These are phyloP conservation scores for Takakia lepidozioides DNA, from an alignment of 225 moss, liverwort and hornwort species.

Conservation along the genomic window DNA sequence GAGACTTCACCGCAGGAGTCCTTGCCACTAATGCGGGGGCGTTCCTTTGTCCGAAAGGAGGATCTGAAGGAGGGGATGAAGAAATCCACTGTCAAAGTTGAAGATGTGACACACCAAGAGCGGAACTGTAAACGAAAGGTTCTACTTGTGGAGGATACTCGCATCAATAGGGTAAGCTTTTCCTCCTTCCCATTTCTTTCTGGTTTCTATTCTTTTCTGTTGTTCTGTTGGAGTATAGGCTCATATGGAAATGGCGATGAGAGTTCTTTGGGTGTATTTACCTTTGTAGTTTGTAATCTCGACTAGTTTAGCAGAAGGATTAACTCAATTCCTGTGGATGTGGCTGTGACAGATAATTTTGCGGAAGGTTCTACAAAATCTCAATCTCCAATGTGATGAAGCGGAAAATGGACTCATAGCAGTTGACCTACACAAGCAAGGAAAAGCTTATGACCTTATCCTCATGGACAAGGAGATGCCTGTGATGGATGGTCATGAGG, in stretches of 20 bases:
- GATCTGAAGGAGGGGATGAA: constrained; percentile 7
- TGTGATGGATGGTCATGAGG: constrained; percentile 27
- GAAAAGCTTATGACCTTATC: constrained; percentile 19
- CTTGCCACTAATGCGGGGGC: neutral
- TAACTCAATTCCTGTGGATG: too few relatives aligned
- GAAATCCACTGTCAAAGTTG: constrained; percentile 5
- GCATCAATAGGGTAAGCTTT: constrained; percentile 19
- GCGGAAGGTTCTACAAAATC: constrained; percentile 20
- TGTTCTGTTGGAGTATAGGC: too few relatives aligned
- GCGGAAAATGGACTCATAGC: constrained; percentile 23
- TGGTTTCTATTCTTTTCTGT: too few relatives aligned
- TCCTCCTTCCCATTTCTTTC: neutral
- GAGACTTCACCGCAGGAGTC: neutral
- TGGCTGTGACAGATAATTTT: constrained; percentile 16
- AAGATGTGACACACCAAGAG: neutral
- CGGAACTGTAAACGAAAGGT: constrained; percentile 9
- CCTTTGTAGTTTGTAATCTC: too few relatives aligned
- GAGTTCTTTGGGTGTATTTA: too few relatives aligned
- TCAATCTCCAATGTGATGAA: constrained; percentile 19
- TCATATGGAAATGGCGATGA: too few relatives aligned
- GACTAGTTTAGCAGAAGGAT: too few relatives aligned
- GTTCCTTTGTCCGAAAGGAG: neutral
- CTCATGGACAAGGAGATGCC: constrained; percentile 32
- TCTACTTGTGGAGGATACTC: constrained; percentile 21
- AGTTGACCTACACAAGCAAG: constrained; percentile 18